Conservation (phyloP, 208 protist species). For the Leishmania tarentolae region DNA sequence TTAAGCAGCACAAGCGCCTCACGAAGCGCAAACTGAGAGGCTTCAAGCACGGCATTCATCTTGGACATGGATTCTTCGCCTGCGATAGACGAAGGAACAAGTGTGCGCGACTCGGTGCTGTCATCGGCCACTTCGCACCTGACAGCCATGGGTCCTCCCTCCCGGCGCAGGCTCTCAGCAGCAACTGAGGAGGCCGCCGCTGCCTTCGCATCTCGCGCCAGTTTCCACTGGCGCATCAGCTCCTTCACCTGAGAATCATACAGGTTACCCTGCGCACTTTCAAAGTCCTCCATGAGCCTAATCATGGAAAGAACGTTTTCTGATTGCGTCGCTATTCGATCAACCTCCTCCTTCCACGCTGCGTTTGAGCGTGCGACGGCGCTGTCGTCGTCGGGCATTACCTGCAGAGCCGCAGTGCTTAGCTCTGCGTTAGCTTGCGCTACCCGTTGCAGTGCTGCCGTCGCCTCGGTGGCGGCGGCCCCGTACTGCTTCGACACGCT, state of each 20-base stretch:
- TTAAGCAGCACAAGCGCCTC: slow-evolving; percentile 31
- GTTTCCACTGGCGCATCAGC: slow-evolving; percentile 28
- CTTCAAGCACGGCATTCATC: slow-evolving; percentile 2
- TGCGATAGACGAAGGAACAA: slow-evolving; percentile 18
- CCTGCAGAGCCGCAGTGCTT: not conserved
- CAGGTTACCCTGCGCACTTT: slow-evolving; percentile 15
- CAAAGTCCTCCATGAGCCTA: slow-evolving; percentile 7
- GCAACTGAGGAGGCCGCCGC: not conserved
- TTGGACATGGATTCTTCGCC: slow-evolving; percentile 1
- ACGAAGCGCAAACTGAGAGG: slow-evolving; percentile 28
- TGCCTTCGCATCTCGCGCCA: not conserved
- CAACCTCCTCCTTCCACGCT: slow-evolving; percentile 10
- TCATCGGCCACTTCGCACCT: not conserved
- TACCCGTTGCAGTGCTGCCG: slow-evolving; percentile 29
- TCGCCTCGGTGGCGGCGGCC: slow-evolving; percentile 17
- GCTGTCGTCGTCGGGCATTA: not conserved
- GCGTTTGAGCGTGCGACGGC: slow-evolving; percentile 1
- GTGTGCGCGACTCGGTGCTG: slow-evolving; percentile 10
- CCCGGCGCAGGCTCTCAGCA: not conserved
- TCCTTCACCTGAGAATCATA: slow-evolving; percentile 21
- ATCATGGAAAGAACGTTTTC: slow-evolving; percentile 12
- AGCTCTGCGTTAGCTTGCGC: slow-evolving; percentile 26
- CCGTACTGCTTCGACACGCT: slow-evolving; percentile 24
- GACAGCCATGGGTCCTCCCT: not conserved
- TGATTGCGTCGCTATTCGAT: slow-evolving; percentile 15